phyloP scores from a whole-genome alignment of 2,329 filamentous ascomycete genomes.

The Beauveria rudraprayagi region DNA sequence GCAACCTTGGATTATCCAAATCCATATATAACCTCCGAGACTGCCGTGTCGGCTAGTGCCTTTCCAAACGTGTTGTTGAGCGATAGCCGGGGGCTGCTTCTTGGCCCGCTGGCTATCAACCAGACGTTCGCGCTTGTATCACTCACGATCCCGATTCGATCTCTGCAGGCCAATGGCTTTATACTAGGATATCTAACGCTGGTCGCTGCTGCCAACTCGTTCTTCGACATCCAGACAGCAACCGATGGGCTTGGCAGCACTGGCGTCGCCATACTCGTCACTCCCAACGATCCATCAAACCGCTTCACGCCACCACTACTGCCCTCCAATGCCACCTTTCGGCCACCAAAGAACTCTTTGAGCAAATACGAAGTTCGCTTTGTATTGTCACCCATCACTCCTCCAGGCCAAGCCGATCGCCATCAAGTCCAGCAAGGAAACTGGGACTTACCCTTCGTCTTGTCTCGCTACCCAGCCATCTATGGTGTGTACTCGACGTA shows the following conservation, averaged over 20 bases:
- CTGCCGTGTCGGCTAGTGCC: slow-evolving; percentile 37
- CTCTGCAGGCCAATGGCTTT: slow-evolving; percentile 51
- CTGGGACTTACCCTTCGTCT: slow-evolving; percentile 45
- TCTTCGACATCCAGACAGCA: slow-evolving; percentile 55
- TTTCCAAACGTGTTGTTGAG: slow-evolving; percentile 44
- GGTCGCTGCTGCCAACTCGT: slow-evolving; percentile 58
- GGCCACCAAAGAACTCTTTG: slow-evolving; percentile 30
- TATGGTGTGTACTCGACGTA: slow-evolving; percentile 48
- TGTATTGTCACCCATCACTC: slow-evolving; percentile 46
- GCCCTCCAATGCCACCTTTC: slow-evolving; percentile 39
- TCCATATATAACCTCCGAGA: slow-evolving; percentile 30
- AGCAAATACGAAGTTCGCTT: slow-evolving; percentile 44
- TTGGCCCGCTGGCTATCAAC: slow-evolving; percentile 70
- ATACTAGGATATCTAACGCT: slow-evolving; percentile 80
- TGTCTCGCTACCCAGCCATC: slow-evolving; percentile 55
- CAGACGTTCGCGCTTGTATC: slow-evolving; percentile 68
- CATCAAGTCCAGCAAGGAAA: slow-evolving; percentile 33
- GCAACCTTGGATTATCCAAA: slow-evolving; percentile 34
- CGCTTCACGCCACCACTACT: slow-evolving; percentile 41
- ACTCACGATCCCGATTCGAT: slow-evolving; percentile 70
- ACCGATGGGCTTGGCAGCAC: slow-evolving; percentile 62
- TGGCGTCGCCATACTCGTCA: slow-evolving; percentile 63
- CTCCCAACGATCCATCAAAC: slow-evolving; percentile 59
- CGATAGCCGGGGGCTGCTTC: slow-evolving; percentile 52
- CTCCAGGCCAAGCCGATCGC: slow-evolving; percentile 34